phyloP scores from a whole-genome alignment of 1,139 yeast genomes.

The Yamadazyma pseudoaaseri region DNA sequence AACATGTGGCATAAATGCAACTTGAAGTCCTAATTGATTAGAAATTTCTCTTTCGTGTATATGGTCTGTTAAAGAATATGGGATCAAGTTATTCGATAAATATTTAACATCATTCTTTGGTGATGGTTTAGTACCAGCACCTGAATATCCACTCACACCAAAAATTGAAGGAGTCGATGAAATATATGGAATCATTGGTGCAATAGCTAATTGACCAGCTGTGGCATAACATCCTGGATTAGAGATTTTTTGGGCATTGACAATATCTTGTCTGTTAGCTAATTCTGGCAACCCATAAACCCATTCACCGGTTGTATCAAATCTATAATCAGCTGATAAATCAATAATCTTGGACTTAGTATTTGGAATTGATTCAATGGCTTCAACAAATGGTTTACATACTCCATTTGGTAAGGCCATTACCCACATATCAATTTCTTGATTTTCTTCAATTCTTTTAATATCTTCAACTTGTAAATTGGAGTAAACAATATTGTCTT shows the following conservation, averaged over 20 bases:
- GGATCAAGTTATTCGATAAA: conserved; percentile 80
- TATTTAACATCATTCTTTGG: conserved; percentile 85
- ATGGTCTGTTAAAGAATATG: conserved; percentile 94
- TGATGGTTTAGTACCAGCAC: conserved; percentile 98
- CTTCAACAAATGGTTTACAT: conserved; percentile 94
- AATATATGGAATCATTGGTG: conserved; percentile 69
- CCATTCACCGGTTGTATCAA: conserved; percentile 88
- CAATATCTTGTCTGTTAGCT: conserved; percentile 62
- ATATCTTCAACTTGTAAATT: conserved; percentile 89
- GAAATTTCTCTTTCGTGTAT: conserved; percentile 94
- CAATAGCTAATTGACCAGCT: conserved; percentile 90
- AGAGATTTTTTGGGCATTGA: conserved; percentile 78
- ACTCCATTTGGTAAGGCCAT: conserved; percentile 99
- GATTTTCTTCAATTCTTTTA: conserved; percentile 67
- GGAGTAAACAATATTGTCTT: conserved; percentile 74
- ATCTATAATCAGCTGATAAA: conserved; percentile 93
- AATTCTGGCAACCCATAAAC: conserved; percentile 88
- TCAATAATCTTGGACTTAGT: conserved; percentile 79
- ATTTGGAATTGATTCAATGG: conserved; percentile 67
- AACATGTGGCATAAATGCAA: conserved; percentile 94
- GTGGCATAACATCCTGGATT: conserved; percentile 99
- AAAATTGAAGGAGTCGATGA: conserved; percentile 78
- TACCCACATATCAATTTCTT: conserved; percentile 93
- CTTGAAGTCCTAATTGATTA: conserved; percentile 68
- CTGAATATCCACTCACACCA: conserved; percentile 98